These are phyloP conservation scores for Paspalum notatum DNA, from an alignment of 176 grass and related monocot species.

Conservation along the genomic window DNA sequence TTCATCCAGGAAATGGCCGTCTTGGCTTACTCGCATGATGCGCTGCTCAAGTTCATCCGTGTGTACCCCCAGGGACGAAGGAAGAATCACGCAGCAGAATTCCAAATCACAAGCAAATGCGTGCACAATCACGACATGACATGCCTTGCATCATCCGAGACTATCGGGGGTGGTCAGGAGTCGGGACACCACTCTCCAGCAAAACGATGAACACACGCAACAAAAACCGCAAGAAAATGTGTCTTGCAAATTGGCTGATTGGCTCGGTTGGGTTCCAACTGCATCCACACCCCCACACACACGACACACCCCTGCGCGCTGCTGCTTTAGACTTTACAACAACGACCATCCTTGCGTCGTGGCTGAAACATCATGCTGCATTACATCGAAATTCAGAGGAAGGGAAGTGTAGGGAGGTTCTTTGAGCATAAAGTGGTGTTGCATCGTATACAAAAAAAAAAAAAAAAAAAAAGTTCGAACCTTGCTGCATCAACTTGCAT, in stretches of 20 bases:
- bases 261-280: background rate
- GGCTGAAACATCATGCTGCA: background rate
- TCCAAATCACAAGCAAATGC: background rate
- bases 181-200: background rate
- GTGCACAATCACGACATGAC: background rate
- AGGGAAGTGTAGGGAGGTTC: too few species aligned
- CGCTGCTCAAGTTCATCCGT: too few species aligned
- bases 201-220: background rate
- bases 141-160: background rate
- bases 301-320: background rate
- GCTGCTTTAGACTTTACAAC: background rate
- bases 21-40: too few species aligned
- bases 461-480: background rate
- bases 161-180: too few species aligned
- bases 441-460: background rate
- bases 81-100: background rate
- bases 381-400: background rate
- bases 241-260: background rate
- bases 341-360: background rate
- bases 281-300: too few species aligned
- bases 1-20: too few species aligned
- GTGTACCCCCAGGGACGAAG: background rate
- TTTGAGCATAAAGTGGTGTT: background rate
- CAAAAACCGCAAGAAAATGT: background rate
- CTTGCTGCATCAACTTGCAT: constrained; percentile 21